These are phyloP conservation scores for Scleroderma citrinum DNA, from an alignment of 768 basidiomycete genomes.

Conservation along the genomic window DNA sequence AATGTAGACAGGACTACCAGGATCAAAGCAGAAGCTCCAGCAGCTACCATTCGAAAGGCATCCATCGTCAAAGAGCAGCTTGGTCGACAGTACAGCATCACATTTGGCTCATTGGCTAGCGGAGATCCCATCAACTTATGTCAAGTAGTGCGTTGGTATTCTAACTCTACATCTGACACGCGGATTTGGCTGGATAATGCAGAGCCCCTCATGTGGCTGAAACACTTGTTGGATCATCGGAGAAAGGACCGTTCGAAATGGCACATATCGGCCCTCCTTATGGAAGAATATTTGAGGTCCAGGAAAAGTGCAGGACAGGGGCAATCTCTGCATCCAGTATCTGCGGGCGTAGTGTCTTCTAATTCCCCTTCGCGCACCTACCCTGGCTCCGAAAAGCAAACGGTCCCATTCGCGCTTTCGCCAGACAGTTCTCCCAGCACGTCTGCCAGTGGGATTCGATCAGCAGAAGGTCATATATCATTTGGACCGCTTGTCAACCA, in stretches of 20 bases:
- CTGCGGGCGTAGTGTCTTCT: too few relatives aligned
- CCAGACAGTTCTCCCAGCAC: slow-evolving; percentile 37
- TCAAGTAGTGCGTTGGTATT: slow-evolving; percentile 56
- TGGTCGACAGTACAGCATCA: slow-evolving; percentile 54
- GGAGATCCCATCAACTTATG: slow-evolving; percentile 38
- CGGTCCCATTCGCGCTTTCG: slow-evolving; percentile 25
- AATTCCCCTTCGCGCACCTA: too few relatives aligned
- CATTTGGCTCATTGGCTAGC: slow-evolving; percentile 36
- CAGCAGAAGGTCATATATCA: slow-evolving; percentile 45
- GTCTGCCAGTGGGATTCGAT: slow-evolving; percentile 33
- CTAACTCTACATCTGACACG: slow-evolving; percentile 40
- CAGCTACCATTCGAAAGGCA: slow-evolving; percentile 58
- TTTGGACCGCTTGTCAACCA: slow-evolving; percentile 53
- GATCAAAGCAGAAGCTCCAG: slow-evolving; percentile 44
- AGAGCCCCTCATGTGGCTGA: slow-evolving; percentile 73
- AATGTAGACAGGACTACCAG: slow-evolving; percentile 49
- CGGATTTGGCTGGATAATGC: slow-evolving; percentile 52
- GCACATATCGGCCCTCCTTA: slow-evolving; percentile 62
- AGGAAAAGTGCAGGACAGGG: slow-evolving; percentile 27
- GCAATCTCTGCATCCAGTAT: too few relatives aligned
- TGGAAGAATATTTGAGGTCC: slow-evolving; percentile 57
- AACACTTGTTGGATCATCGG: slow-evolving; percentile 51
- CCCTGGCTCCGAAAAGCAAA: slow-evolving; percentile 13
- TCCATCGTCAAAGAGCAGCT: slow-evolving; percentile 61
- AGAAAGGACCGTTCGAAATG: slow-evolving; percentile 43